phyloP scores from a whole-genome alignment of 306 rosid species.

The Quercus rubra region DNA sequence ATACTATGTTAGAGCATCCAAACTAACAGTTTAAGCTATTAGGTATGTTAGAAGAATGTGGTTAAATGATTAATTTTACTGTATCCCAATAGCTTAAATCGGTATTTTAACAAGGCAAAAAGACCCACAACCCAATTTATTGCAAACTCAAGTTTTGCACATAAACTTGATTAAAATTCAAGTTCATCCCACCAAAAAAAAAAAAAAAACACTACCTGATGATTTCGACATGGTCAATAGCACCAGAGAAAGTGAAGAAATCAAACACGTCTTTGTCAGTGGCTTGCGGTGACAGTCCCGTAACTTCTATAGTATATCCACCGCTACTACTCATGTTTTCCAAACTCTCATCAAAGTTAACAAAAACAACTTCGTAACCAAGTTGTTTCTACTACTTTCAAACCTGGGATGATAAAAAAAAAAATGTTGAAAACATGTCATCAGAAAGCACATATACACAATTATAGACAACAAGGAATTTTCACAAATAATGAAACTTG shows the following conservation, averaged over 20 bases:
- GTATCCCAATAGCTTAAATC: too few species aligned
- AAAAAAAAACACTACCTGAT: conserved; percentile 35
- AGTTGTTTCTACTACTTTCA: not conserved
- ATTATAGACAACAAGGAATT: too few species aligned
- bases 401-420: not conserved
- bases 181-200: not conserved
- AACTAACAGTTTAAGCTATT: too few species aligned
- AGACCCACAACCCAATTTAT: too few species aligned
- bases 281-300: conserved; percentile 74
- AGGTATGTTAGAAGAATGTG: too few species aligned
- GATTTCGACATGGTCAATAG: conserved; percentile 64
- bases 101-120: fast-evolving
- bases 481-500: not conserved
- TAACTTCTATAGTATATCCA: conserved; percentile 71
- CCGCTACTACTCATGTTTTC: conserved; percentile 48
- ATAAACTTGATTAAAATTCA: too few species aligned
- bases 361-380: too few species aligned
- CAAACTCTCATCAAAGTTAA: not conserved
- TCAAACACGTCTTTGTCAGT: conserved; percentile 71
- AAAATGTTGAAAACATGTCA: too few species aligned
- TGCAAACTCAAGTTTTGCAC: too few species aligned
- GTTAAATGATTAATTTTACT: too few species aligned
- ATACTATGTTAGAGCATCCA: too few species aligned
- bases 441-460: too few species aligned
- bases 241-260: conserved; percentile 79